These are phyloP conservation scores for Aspergillus saccharolyticus DNA, from an alignment of 495 filamentous ascomycete species.

Conservation along the genomic window DNA sequence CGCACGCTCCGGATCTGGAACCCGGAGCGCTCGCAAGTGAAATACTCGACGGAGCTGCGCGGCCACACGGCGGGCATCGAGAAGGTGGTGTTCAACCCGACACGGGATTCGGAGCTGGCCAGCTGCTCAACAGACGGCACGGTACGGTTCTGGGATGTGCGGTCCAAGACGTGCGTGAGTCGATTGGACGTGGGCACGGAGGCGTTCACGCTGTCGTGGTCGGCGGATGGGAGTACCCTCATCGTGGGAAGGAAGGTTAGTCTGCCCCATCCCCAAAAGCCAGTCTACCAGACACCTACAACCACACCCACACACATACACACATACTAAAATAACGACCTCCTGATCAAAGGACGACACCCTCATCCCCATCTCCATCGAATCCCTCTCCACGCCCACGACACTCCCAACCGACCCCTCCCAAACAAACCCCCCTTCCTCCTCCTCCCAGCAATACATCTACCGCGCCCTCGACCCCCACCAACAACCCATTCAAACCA, in stretches of 20 bases:
- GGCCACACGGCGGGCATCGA: slow-evolving; percentile 75
- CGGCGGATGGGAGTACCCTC: slow-evolving; percentile 75
- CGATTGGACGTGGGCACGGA: slow-evolving; percentile 77
- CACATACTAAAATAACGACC: not conserved
- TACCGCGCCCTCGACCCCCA: slow-evolving; percentile 53
- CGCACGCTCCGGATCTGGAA: slow-evolving; percentile 88
- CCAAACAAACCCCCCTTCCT: slow-evolving; percentile 12
- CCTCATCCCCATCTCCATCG: slow-evolving; percentile 57
- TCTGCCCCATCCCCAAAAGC: too few species aligned
- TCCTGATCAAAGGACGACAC: slow-evolving; percentile 55
- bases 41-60: slow-evolving; percentile 79
- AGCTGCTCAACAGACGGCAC: slow-evolving; percentile 81
- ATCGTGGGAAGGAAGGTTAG: slow-evolving; percentile 80
- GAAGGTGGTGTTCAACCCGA: slow-evolving; percentile 84
- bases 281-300: too few species aligned
- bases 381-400: slow-evolving; percentile 40
- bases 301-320: not conserved
- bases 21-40: slow-evolving; percentile 73
- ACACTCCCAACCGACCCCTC: slow-evolving; percentile 8
- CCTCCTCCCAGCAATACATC: slow-evolving; percentile 7
- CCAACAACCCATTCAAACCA: slow-evolving; percentile 70
- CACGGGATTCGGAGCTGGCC: slow-evolving; percentile 80
- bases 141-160: slow-evolving; percentile 89
- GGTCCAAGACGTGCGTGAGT: slow-evolving; percentile 72
- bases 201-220: slow-evolving; percentile 81